Evolutionary conservation across 192 early-diverging fungal species (phyloP), one percentile per base, ranked within the genome.

Genomic region (Coemansia sp.): DNA sequence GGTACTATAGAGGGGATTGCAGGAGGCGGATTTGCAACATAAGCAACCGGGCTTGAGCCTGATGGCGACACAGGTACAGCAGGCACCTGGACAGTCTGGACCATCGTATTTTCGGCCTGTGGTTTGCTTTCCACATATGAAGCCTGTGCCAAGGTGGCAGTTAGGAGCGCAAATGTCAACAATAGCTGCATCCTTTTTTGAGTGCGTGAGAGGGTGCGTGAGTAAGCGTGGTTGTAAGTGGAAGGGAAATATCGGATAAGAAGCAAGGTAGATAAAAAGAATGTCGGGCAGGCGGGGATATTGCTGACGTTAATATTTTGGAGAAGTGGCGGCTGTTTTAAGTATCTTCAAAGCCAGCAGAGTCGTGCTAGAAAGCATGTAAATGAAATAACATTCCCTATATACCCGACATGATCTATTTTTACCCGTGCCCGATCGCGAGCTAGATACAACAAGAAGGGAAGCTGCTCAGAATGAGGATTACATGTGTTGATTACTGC

Each of bases 111-210:
- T 44, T 44, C 38, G 38, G 38, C 38, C 32, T 57, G 65, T 18
- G 77, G 71, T 18, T 54, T 51, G 41, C 49, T 68, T 19, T 57
- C 64, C 9, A 62, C 56, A 64, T 80, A 80, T 34, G 67, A 62
- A 7, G 65, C 62, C 30, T 67, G 68, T 16, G 68, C 72, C 50
- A 74, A 44, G 5, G 72, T 49, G 18, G 60, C 64, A 1, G 64
- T 60, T 38, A 69, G 53, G 8, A 69, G 53, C 52, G 73, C 56
- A 64, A 70, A 80, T 60, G 77, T 80, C 68, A 67, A 74, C 58
- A 71, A 49, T 32, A 80, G 60, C 44, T 65, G 49, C 77, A 80
- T 80, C 49, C 2, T 71, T 31, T 10, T 49, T 38, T 49, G 26
- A 25, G 44, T 54, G 26, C 55, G 44, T 64, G 50, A 16, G 23